Conservation (phyloP, 352 stramenopile species). For the Plasmopara viticola region DNA sequence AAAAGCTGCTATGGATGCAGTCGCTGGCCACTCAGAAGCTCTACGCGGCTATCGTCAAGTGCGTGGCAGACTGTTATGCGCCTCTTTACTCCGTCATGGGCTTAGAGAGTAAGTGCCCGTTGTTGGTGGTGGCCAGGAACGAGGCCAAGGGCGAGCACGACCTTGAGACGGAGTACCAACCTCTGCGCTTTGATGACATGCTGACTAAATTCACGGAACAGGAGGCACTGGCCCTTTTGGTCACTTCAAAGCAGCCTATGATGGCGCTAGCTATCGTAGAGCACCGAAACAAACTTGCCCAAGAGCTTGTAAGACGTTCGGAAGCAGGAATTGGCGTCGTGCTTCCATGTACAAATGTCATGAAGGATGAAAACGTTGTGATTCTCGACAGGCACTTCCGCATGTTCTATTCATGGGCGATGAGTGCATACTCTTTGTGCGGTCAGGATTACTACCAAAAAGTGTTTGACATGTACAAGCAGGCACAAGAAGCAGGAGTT, state of each 20-base stretch:
- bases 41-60: constrained; percentile 36
- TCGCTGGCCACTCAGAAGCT: constrained; percentile 31
- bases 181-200: constrained; percentile 49
- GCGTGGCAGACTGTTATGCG: constrained; percentile 55
- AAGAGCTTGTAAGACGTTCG: constrained; percentile 23
- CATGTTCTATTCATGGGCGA: constrained; percentile 65
- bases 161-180: constrained; percentile 41
- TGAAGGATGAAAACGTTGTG: constrained; percentile 30
- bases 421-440: constrained; percentile 32
- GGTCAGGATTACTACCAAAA: constrained; percentile 19
- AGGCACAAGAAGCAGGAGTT: constrained; percentile 26
- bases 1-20: constrained; percentile 63
- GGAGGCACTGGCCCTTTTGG: constrained; percentile 50
- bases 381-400: constrained; percentile 40
- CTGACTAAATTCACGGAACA: constrained; percentile 59
- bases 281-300: constrained; percentile 37
- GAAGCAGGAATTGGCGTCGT: constrained; percentile 19
- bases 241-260: constrained; percentile 24
- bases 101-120: constrained; percentile 16
- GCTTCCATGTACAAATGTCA: constrained; percentile 25
- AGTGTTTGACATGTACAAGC: constrained; percentile 48
- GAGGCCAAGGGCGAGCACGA: constrained; percentile 16
- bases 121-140: constrained; percentile 16
- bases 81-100: constrained; percentile 40
- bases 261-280: constrained; percentile 44